A percentile compares a stretch with the other conserved stretches of the same genome.
These are phyloP conservation scores for Blumeriella jaapii DNA, from an alignment of 2,329 filamentous ascomycete species.

Conservation along the genomic window DNA sequence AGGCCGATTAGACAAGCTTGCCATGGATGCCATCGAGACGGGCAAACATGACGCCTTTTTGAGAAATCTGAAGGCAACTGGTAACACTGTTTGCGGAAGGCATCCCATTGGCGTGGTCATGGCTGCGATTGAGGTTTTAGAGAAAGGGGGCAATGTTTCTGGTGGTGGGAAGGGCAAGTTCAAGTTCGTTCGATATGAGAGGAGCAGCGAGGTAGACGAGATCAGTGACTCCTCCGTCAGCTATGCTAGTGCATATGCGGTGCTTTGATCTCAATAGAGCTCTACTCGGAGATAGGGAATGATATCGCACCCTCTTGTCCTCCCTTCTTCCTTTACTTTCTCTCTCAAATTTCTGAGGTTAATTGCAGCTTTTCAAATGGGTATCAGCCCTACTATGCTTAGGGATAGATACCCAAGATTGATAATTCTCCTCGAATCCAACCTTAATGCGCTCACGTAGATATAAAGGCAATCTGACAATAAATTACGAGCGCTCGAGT, in stretches of 20 bases:
- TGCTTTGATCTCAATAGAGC: constrained; percentile 33
- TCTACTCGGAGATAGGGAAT: neutral
- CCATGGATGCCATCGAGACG: constrained; percentile 74
- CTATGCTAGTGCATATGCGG: constrained; percentile 85
- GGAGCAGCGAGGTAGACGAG: constrained; percentile 62
- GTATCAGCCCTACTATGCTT: no score
- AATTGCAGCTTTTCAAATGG: no score
- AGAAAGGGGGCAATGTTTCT: constrained; percentile 28
- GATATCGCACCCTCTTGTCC: neutral
- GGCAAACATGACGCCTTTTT: constrained; percentile 63
- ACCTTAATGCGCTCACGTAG: no score
- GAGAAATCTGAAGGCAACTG: constrained; percentile 55
- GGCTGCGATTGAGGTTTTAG: constrained; percentile 66
- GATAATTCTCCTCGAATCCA: no score
- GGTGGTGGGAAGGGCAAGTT: constrained; percentile 32
- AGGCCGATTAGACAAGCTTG: constrained; percentile 62
- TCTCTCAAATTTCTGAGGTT: neutral
- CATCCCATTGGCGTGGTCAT: constrained; percentile 92
- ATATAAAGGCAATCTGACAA: no score
- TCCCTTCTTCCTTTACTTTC: neutral
- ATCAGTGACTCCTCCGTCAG: constrained; percentile 77
- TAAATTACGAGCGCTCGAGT: no score
- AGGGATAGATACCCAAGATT: no score
- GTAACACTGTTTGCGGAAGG: constrained; percentile 87
- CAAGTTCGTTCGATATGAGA: constrained; percentile 74